These are phyloP conservation scores for Phytophthora fragariae DNA, from an alignment of 352 stramenopile species.

Conservation along the genomic window DNA sequence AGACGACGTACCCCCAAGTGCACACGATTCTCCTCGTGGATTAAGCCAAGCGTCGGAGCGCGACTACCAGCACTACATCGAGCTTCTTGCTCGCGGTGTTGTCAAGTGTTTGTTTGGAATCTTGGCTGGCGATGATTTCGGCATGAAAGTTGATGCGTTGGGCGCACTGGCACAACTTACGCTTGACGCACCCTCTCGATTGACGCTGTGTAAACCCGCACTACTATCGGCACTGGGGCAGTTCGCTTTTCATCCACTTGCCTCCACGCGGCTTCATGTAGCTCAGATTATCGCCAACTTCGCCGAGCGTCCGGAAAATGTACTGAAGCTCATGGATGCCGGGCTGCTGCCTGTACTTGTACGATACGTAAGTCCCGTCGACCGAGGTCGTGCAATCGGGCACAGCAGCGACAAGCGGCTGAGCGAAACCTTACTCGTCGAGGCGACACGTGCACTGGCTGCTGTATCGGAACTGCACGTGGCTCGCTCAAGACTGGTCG, in stretches of 20 bases:
- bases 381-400: slow-evolving; percentile 22
- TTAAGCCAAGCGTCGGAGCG: slow-evolving; percentile 27
- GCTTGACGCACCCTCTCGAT: slow-evolving; percentile 62
- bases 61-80: slow-evolving; percentile 78
- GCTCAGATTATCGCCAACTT: slow-evolving; percentile 84
- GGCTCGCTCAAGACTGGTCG: slow-evolving; percentile 61
- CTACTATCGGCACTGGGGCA: slow-evolving; percentile 65
- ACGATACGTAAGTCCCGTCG: slow-evolving; percentile 69
- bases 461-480: slow-evolving; percentile 73
- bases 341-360: slow-evolving; percentile 71
- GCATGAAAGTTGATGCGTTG: slow-evolving; percentile 75
- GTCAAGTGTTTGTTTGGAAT: slow-evolving; percentile 81
- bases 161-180: slow-evolving; percentile 74
- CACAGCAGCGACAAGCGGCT: slow-evolving; percentile 30
- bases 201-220: slow-evolving; percentile 76
- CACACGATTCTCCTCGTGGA: not conserved
- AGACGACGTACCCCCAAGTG: not conserved
- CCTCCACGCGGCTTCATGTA: slow-evolving; percentile 65
- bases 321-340: slow-evolving; percentile 75
- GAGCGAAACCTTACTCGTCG: slow-evolving; percentile 55
- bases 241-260: slow-evolving; percentile 72
- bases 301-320: slow-evolving; percentile 72
- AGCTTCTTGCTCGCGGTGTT: slow-evolving; percentile 71
- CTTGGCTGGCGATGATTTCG: slow-evolving; percentile 70
- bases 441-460: slow-evolving; percentile 65